Base-by-base conservation (phyloP, 2,329 filamentous ascomycete genomes). In the Metarhizium anisopliae region DNA sequence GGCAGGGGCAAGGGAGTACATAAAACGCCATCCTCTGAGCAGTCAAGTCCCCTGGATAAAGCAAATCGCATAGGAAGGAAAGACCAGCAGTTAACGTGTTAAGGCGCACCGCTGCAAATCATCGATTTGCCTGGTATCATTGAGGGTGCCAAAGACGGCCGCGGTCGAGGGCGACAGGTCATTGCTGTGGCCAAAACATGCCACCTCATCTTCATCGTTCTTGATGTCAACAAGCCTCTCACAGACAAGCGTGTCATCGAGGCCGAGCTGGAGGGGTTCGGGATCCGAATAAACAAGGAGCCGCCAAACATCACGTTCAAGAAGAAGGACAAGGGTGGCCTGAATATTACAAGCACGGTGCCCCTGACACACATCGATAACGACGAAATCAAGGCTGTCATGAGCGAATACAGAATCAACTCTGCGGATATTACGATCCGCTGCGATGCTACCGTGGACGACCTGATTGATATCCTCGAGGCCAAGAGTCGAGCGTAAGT, bases 181-280 rank as follows among this genome's bases (percentile, higher is more conserved):
- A 99, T 99, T 77, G 94, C 94, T 8, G 94, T 99, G 51, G 93
- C 94, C 58, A 99, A 99, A 79, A 97, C 94, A 18, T 99, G 94
- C 76, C 89, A 99, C 79, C 76, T 99, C 65, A 99, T 99, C 66
- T 97, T 97, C 74, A 99, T 99, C 68, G 90, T 99, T 51, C 80
- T 99, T 55, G 94, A 99, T 68, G 94, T 99, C 67, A 97, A 97
- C 76, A 99, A 99, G 75, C 94, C 94, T 29, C 77, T 99, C 64
- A 95, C 93, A 16, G 94, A 99, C 74, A 99, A 99, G 79, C 84
- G 90, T 59, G 81, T 99, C 60, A 99, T 99, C 67, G 94, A 99
- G 74, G 81, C 84, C 53, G 94, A 99, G 76, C 74, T 99, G 69
- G 94, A 99, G 71, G 94, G 94, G 7, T 99, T 99, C 66, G 94